A percentile compares a stretch with the other conserved stretches of the same genome.
Evolutionary conservation across 108 stramenopile genomes (phyloP).

Genomic region (Nannochloropsis gaditana): DNA sequence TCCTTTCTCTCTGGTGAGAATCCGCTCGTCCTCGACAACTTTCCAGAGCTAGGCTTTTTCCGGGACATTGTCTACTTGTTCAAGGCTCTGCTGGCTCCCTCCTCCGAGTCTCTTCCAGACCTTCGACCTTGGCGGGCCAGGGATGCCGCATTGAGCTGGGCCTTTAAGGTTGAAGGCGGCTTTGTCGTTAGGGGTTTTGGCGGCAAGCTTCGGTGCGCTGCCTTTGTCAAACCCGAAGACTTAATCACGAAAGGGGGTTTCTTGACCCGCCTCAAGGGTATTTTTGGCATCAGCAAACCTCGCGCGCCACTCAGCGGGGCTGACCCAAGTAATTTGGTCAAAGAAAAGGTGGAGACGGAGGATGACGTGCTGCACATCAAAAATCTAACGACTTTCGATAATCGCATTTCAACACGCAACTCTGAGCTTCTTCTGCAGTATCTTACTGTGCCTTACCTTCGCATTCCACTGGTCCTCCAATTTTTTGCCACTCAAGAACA

Average conservation of each 20-base stretch:
- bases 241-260: conserved; percentile 2
- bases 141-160: conserved; percentile 56
- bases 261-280: not conserved
- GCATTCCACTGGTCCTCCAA: conserved; percentile 56
- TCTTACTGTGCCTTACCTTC: conserved; percentile 60
- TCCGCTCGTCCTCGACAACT: conserved; percentile 70
- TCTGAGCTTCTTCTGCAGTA: conserved; percentile 61
- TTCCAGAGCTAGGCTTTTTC: conserved; percentile 94
- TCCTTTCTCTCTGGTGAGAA: conserved; percentile 52
- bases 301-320: conserved; percentile 57
- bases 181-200: not conserved
- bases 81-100: conserved; percentile 66
- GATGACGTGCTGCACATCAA: conserved; percentile 59
- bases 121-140: conserved; percentile 42
- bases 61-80: conserved; percentile 96
- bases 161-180: conserved; percentile 7
- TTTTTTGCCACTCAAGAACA: conserved; percentile 56
- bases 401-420: conserved; percentile 55
- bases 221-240: not conserved
- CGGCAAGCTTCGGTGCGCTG: not conserved
- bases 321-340: conserved; percentile 56
- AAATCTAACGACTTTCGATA: conserved; percentile 58
- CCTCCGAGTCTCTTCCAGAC: conserved; percentile 53
- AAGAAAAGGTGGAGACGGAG: conserved; percentile 54
- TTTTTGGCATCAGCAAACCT: conserved; percentile 34